Conservation (phyloP, 2,329 filamentous ascomycete genomes). For the Pseudopithomyces chartarum region DNA sequence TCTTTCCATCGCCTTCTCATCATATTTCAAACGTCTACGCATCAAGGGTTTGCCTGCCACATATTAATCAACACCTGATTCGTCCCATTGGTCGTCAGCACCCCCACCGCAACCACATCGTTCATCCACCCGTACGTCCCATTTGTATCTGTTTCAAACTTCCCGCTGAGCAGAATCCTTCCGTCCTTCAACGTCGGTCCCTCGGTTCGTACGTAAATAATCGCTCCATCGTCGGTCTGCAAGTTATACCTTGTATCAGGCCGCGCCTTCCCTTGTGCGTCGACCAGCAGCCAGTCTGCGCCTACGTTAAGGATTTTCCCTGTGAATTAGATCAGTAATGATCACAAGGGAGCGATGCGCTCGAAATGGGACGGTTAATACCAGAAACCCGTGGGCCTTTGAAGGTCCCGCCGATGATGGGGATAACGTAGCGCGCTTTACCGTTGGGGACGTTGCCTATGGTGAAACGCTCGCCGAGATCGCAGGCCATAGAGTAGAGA, state of each 20-base stretch:
- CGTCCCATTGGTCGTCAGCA: slow-evolving; percentile 25
- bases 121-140: slow-evolving; percentile 46
- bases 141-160: slow-evolving; percentile 41
- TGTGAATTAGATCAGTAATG: slow-evolving; percentile 10
- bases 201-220: slow-evolving; percentile 40
- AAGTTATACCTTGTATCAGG: slow-evolving; percentile 47
- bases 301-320: slow-evolving; percentile 42
- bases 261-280: slow-evolving; percentile 27
- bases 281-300: slow-evolving; percentile 46
- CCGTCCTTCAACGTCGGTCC: slow-evolving; percentile 32
- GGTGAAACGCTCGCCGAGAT: slow-evolving; percentile 27
- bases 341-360: slow-evolving; percentile 24
- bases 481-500: slow-evolving; percentile 28
- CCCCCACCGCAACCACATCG: slow-evolving; percentile 39
- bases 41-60: slow-evolving; percentile 28
- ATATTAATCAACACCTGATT: slow-evolving; percentile 29
- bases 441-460: slow-evolving; percentile 25
- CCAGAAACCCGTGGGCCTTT: slow-evolving; percentile 32
- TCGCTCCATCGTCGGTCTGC: slow-evolving; percentile 41
- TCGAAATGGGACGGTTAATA: background rate
- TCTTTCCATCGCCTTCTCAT: too few relatives aligned
- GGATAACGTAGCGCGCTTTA: slow-evolving; percentile 31
- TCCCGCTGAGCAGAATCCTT: slow-evolving; percentile 33
- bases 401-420: slow-evolving; percentile 37
- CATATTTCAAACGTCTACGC: too few relatives aligned